Base-by-base conservation (phyloP, 2,329 filamentous ascomycete genomes). In the Helotiales sp. region DNA sequence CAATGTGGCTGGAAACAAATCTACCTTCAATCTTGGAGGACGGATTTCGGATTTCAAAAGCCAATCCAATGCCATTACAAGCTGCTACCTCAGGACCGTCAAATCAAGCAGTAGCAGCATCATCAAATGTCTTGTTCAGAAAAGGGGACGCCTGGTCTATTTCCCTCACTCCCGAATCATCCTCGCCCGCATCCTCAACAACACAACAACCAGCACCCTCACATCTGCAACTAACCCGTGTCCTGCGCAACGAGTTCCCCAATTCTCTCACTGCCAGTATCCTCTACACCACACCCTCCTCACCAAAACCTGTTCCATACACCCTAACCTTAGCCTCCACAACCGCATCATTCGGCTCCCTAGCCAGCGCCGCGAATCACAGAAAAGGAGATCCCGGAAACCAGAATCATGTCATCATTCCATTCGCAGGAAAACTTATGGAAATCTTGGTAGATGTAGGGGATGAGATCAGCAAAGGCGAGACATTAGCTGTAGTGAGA, bases 231-330 rank as follows among this genome's bases (percentile, higher is more conserved):
- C 70, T 87, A 10, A 77, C 77, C 0, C 77, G 77, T 8, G 71
- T 88, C 12, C 73, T 83, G 0, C 78, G 78, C 25, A 86, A 87
- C 67, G 82, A 86, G 54, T 87, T 87, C 60, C 84, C 85, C 0
- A 61, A 75, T 2, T 77, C 78, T 0, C 73, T 87, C 0, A 69
- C 77, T 1, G 83, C 83, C 1, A 80, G 84, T 7, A 73, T 83
- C 8, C 66, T 78, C 72, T 17, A 71, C 69, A 12, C 72, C 70
- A 8, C 84, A 77, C 68, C 77, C 72, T n/a, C 68, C 81, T 54
- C 36, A 73, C 75, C 6, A 67, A 79, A 68, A 78, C 2, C 74
- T 74, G 1, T 72, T 73, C 8, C 82, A 76, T 5, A 77, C 75
- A 2, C 69, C 71, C 7, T 74, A 64, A 30, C 75, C 73, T 2